Evolutionary conservation across 768 basidiomycete species (phyloP).

Genomic region (Russula griseocarnosa): DNA sequence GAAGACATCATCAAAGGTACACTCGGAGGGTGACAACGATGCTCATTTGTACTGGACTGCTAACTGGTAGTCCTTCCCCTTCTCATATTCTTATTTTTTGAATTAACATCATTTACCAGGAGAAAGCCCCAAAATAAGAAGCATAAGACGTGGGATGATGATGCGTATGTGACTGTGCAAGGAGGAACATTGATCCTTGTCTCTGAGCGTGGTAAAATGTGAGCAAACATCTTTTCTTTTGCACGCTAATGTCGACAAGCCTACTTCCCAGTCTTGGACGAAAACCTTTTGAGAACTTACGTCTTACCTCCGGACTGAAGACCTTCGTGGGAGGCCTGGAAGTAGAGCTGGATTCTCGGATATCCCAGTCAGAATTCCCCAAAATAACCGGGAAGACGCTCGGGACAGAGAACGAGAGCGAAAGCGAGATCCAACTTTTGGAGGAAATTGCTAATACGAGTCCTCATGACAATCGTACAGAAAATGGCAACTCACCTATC

Average conservation of each 20-base stretch:
- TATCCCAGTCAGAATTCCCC: slow-evolving; percentile 52
- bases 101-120: slow-evolving; percentile 42
- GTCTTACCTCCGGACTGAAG: slow-evolving; percentile 43
- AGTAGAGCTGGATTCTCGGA: slow-evolving; percentile 54
- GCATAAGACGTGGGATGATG: slow-evolving; percentile 85
- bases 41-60: slow-evolving; percentile 56
- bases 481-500: slow-evolving; percentile 26
- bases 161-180: slow-evolving; percentile 54
- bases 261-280: slow-evolving; percentile 50
- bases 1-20: slow-evolving; percentile 15
- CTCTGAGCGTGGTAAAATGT: slow-evolving; percentile 71
- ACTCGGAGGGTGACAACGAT: slow-evolving; percentile 19
- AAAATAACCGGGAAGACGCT: slow-evolving; percentile 35
- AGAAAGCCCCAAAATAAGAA: slow-evolving; percentile 71
- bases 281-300: slow-evolving; percentile 55
- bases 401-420: slow-evolving; percentile 34
- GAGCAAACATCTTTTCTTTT: slow-evolving; percentile 28
- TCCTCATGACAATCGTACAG: slow-evolving; percentile 3
- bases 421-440: slow-evolving; percentile 24
- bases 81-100: background rate
- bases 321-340: slow-evolving; percentile 56
- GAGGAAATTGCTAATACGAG: slow-evolving; percentile 19
- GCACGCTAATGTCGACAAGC: background rate
- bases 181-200: slow-evolving; percentile 55
- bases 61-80: slow-evolving; percentile 50